Base-by-base conservation (phyloP, 2,329 filamentous ascomycete species). In the Coniochaeta sp. region DNA sequence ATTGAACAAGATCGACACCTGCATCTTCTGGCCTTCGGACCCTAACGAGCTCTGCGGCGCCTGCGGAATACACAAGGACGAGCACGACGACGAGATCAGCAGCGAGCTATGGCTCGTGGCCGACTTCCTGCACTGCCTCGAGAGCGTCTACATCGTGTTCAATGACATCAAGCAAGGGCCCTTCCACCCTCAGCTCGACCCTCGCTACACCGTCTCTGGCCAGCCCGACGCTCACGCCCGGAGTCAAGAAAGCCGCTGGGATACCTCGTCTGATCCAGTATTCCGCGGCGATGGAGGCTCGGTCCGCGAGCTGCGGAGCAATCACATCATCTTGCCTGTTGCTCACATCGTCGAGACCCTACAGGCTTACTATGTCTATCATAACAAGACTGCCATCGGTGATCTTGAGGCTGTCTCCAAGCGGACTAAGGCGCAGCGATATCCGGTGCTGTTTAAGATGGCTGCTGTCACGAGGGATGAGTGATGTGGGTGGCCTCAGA, bases 91-190 rank as follows among this genome's bases (percentile, higher is more conserved):
- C 8, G 45, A 28, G 6, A 20, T 22, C 13, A 30, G 14, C 26
- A 31, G 26, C n/a, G 27, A 47, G 27, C 28, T 30, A 12, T 47
- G 45, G 45, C 45, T 47, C 3, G 13, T 47, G 16, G 45, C 28
- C 18, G 45, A 47, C 45, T 47, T 47, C 26, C 26, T 47, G 26
- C 45, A 47, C 28, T 47, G 45, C 26, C 45, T 47, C 45, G 45
- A 47, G 45, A 30, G 6, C 45, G 45, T 47, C 45, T 47, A 47
- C 28, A 12, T 47, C 45, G 26, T 47, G 3, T 47, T 47, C 45
- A 47, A 28, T 26, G 27, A 47, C 28, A 22, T 47, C 45, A 31
- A 47, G 14, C 45, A 47, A n/a, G 45, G 45, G 5, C 45, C 22
- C 3, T 3, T 47, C 14, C 14, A 47, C 45, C 26, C 14, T 6